Percentiles rank a stretch among this genome's conserved stretches.
Evolutionary conservation across 495 filamentous ascomycete genomes (phyloP).

Genomic region (Symbiotaphrina buchneri): DNA sequence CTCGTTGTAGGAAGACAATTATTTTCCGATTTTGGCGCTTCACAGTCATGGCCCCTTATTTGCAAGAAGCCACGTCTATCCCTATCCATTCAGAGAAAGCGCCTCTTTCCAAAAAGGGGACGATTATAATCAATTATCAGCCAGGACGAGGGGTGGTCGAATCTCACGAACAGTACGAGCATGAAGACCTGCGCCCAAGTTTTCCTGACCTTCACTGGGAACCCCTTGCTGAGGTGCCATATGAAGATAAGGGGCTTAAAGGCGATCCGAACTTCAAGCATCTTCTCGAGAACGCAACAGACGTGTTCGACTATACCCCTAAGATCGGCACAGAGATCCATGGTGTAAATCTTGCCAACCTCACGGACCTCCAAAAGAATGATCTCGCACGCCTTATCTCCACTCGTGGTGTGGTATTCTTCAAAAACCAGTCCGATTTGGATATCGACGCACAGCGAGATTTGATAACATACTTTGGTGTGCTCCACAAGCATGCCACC

Average conservation of each 20-base stretch:
- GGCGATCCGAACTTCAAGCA: slow-evolving; percentile 30
- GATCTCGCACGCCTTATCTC: slow-evolving; percentile 53
- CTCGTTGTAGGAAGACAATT: too few relatives aligned
- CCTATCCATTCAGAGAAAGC: neutral
- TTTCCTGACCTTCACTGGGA: slow-evolving; percentile 34
- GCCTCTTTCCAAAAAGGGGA: neutral
- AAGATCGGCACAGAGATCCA: slow-evolving; percentile 53
- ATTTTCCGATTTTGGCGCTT: neutral
- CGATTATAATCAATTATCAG: neutral
- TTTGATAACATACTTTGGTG: slow-evolving; percentile 43
- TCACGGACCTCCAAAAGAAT: slow-evolving; percentile 48
- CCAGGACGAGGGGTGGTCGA: slow-evolving; percentile 24
- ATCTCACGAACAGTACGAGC: slow-evolving; percentile 24
- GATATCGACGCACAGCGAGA: slow-evolving; percentile 43
- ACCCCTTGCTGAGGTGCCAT: slow-evolving; percentile 22
- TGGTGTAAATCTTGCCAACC: slow-evolving; percentile 41
- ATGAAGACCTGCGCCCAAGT: slow-evolving; percentile 28
- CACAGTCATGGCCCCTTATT: slow-evolving; percentile 4
- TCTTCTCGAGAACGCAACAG: slow-evolving; percentile 19
- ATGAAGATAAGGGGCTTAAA: slow-evolving; percentile 29
- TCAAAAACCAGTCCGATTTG: slow-evolving; percentile 42
- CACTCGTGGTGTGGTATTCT: slow-evolving; percentile 50
- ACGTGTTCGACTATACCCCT: slow-evolving; percentile 38
- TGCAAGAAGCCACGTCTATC: slow-evolving; percentile 2
- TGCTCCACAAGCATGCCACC: slow-evolving; percentile 34